phyloP scores from a whole-genome alignment of 768 basidiomycete genomes.

The Chalciporus piperatus region DNA sequence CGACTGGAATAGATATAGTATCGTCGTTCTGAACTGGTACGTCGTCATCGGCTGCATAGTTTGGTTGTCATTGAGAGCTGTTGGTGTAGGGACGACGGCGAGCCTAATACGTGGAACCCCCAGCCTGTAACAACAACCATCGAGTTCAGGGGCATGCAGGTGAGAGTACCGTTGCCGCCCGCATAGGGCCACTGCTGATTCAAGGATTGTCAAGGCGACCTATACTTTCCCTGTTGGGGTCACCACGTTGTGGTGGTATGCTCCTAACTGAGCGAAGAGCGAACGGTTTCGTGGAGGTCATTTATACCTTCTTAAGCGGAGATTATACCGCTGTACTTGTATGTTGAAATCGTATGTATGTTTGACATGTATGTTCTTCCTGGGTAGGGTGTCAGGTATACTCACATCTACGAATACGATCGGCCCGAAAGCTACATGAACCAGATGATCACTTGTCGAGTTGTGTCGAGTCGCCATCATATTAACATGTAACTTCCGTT shows the following conservation, averaged over 20 bases:
- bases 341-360: no score
- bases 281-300: no score
- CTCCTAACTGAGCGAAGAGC: slow-evolving; percentile 1
- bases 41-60: slow-evolving; percentile 2
- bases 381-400: no score
- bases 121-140: slow-evolving; percentile 56
- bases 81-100: slow-evolving; percentile 43
- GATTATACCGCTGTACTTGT: background rate
- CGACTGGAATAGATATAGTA: slow-evolving; percentile 63
- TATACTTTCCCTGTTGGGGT: slow-evolving; percentile 81
- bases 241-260: slow-evolving; percentile 54
- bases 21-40: slow-evolving; percentile 73
- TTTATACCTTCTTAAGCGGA: background rate
- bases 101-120: slow-evolving; percentile 52
- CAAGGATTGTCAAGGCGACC: slow-evolving; percentile 40
- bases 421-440: no score
- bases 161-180: slow-evolving; percentile 16
- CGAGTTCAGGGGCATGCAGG: slow-evolving; percentile 61
- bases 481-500: no score
- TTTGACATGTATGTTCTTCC: no score
- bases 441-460: no score
- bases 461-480: no score
- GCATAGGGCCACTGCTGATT: background rate
- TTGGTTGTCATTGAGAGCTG: background rate
- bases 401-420: no score